Evolutionary conservation across 345 rosid genomes (phyloP).

Genomic region (Toxicodendron radicans): DNA sequence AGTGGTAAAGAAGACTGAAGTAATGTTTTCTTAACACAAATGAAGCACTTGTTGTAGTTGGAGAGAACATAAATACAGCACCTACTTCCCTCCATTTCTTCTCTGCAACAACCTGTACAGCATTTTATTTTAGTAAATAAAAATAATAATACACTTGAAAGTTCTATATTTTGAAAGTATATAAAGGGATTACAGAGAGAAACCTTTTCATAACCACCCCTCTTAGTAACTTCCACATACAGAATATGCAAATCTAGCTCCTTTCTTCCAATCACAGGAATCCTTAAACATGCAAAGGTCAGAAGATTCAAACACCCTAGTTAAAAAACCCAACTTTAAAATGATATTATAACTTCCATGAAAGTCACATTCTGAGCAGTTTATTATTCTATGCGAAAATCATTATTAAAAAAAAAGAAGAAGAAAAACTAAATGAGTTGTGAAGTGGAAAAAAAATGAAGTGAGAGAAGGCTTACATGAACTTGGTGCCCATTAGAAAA

Average conservation of each 20-base stretch:
- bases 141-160: too few relatives aligned
- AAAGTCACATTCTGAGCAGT: constrained; percentile 3
- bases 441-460: neutral
- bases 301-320: neutral
- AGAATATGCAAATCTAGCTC: constrained; percentile 91
- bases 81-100: constrained; percentile 99
- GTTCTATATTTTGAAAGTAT: neutral
- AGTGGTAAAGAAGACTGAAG: constrained; percentile 74
- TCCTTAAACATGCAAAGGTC: constrained; percentile 43
- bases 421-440: too few relatives aligned
- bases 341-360: neutral
- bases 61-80: constrained; percentile 73
- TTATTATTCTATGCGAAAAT: neutral
- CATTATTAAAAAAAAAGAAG: neutral
- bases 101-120: constrained; percentile 77
- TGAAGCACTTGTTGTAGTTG: constrained; percentile 96
- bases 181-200: constrained; percentile 8
- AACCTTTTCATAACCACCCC: constrained; percentile 95
- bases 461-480: constrained; percentile 48
- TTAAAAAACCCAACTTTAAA: neutral
- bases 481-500: constrained; percentile 73
- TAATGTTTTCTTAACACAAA: constrained; percentile 91
- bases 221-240: constrained; percentile 77
- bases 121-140: neutral
- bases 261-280: constrained; percentile 97